Conservation (phyloP, 306 rosid species). For the Fagus crenata region DNA sequence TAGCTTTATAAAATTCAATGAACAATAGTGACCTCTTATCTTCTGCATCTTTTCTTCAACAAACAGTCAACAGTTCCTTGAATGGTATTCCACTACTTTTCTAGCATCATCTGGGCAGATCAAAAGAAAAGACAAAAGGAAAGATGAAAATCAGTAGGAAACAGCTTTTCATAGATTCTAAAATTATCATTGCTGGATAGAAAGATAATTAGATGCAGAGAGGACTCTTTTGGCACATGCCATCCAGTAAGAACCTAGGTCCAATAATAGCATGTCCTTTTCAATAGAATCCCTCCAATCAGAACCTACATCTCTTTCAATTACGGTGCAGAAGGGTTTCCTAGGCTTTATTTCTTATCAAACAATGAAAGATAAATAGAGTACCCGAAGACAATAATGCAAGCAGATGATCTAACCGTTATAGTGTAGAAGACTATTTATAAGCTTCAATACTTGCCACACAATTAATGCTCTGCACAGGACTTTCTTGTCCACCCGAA, state of each 20-base stretch:
- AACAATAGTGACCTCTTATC: conserved; percentile 6
- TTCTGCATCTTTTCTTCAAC: conserved; percentile 24
- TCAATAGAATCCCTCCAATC: too few species aligned
- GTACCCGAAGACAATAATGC: too few species aligned
- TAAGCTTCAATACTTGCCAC: not conserved
- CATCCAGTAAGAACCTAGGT: not conserved
- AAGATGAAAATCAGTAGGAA: conserved; percentile 18
- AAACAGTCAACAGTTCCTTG: not conserved
- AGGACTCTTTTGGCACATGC: conserved; percentile 3
- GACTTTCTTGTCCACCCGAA: not conserved
- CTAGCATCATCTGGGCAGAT: conserved; percentile 10
- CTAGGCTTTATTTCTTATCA: too few species aligned
- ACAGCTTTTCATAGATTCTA: conserved; percentile 7
- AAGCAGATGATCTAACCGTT: not conserved
- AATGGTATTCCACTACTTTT: conserved; percentile 1
- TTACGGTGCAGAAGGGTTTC: too few species aligned
- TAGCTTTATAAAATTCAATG: not conserved
- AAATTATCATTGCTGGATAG: not conserved
- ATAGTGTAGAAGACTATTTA: not conserved
- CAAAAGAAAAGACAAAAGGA: conserved; percentile 1
- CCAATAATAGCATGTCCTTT: not conserved
- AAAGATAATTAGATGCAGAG: not conserved
- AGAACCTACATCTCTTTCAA: too few species aligned
- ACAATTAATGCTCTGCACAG: not conserved
- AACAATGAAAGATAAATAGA: too few species aligned